phyloP scores from a whole-genome alignment of 1,139 yeast species.

The Candida smagusa region DNA sequence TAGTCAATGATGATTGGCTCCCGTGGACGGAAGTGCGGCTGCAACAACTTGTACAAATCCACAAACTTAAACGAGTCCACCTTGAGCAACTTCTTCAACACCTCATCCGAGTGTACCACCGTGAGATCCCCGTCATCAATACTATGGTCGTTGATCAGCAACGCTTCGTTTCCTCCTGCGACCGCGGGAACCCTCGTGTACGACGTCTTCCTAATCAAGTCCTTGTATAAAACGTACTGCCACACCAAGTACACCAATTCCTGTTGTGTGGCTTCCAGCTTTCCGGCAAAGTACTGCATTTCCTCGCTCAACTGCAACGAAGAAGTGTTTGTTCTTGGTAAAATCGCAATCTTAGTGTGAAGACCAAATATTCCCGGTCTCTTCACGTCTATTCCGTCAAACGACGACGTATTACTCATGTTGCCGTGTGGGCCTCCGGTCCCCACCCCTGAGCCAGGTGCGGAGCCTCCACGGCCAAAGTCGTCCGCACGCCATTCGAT shows the following conservation, averaged over 20 bases:
- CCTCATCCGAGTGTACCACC: constrained; percentile 64
- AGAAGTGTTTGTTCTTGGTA: constrained; percentile 69
- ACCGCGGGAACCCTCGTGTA: constrained; percentile 41
- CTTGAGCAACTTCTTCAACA: constrained; percentile 56
- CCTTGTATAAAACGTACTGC: constrained; percentile 81
- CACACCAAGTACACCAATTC: constrained; percentile 82
- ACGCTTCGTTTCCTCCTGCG: constrained; percentile 15
- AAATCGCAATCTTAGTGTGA: constrained; percentile 69
- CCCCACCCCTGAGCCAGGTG: neutral
- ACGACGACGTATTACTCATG: constrained; percentile 22
- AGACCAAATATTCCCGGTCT: constrained; percentile 72
- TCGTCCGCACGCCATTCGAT: constrained; percentile 42
- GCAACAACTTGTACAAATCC: constrained; percentile 68
- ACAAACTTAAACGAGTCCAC: constrained; percentile 58
- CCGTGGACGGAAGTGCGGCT: constrained; percentile 61
- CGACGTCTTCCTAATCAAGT: constrained; percentile 42
- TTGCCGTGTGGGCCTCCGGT: constrained; percentile 7
- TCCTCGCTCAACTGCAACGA: constrained; percentile 60
- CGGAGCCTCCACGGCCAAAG: constrained; percentile 4
- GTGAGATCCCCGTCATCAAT: constrained; percentile 34
- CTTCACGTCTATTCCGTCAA: constrained; percentile 87
- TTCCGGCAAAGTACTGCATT: constrained; percentile 69
- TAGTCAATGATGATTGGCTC: constrained; percentile 78
- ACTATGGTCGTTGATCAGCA: constrained; percentile 17
- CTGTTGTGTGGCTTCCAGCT: constrained; percentile 77